phyloP scores from a whole-genome alignment of 1,284 basidiomycete genomes.

The Baeospora myosura region DNA sequence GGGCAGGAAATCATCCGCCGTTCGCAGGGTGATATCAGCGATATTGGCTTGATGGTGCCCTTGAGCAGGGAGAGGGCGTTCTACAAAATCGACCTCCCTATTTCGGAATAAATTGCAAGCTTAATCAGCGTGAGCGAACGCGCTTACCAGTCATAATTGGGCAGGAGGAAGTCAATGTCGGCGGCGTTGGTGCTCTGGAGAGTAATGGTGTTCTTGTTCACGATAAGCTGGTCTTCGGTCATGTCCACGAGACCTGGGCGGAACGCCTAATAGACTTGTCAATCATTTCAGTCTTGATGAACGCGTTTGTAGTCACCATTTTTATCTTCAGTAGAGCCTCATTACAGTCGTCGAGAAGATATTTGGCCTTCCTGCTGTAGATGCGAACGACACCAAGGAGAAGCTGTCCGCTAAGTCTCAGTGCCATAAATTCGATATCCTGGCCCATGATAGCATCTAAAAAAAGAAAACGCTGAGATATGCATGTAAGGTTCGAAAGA shows the following conservation, averaged over 20 bases:
- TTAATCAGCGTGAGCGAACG: background rate
- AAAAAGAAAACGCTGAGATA: background rate
- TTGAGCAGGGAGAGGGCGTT: conserved; percentile 55
- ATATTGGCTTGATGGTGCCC: conserved; percentile 75
- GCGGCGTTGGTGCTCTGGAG: conserved; percentile 60
- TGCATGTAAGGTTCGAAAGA: background rate
- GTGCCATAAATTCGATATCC: conserved; percentile 84
- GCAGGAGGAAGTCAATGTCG: conserved; percentile 74
- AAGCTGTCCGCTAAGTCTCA: conserved; percentile 91
- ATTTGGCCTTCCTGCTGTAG: conserved; percentile 96
- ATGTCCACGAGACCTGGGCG: conserved; percentile 90
- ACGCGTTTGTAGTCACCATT: conserved; percentile 49
- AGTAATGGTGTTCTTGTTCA: conserved; percentile 83
- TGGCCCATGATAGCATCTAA: conserved; percentile 85
- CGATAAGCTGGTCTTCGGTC: conserved; percentile 87
- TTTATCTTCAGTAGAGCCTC: conserved; percentile 94
- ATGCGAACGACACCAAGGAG: conserved; percentile 95
- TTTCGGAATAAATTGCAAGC: conserved; percentile 2
- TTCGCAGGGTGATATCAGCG: conserved; percentile 78
- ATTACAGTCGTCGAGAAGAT: conserved; percentile 95
- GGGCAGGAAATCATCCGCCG: conserved; percentile 55
- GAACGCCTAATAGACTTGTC: conserved; percentile 60
- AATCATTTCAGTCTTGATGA: background rate
- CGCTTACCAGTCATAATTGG: conserved; percentile 71
- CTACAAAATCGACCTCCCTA: conserved; percentile 74